Base-by-base conservation (phyloP, 805 yeast genomes). In the Teunomyces cretensis region DNA sequence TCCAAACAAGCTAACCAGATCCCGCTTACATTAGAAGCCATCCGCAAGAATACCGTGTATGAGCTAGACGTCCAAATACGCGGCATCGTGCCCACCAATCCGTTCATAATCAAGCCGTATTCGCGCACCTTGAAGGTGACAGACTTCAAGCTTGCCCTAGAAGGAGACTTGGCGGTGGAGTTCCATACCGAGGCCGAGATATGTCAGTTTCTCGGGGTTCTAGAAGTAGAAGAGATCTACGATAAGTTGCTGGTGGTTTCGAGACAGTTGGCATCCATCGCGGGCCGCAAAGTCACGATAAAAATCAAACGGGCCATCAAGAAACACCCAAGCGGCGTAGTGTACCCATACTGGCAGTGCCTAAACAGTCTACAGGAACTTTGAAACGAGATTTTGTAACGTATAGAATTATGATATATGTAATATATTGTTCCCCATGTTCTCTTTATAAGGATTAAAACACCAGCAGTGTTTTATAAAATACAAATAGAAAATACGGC, bases 81-180 rank as follows among this genome's bases (percentile, higher is more conserved):
- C 9, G 59, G 58, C 3, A 39, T 52, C 27, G 11, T 48, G 5
- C 65, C 67, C 1, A 22, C 33, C 16, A 39, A 45, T 11, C 53
- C 56, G 11, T 55, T 65, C 16, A 46, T 64, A 3, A 51, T 67
- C 12, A 63, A 63, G 39, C 70, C 69, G 2, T 63, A 46, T 30
- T 51, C 52, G 8, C 50, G 70, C 22, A 62, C 70, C 2, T 35
- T 65, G 22, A 65, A 65, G 33, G 45, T 60, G 1, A 52, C 61
- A 1, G 48, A 46, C 15, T 59, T 67, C 41, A 58, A 57, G 32
- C 39, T 67, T 1, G 41, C 50, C 7, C 43, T 66, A 9, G 30
- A 45, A 7, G 24, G 32, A 5, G 32, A 15, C 9, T 9, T 22
- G 4, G 38, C 39, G 16, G 39, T 62, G 5, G 68, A 67, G 42